A percentile compares a stretch with the other conserved stretches of the same genome.
Evolutionary conservation across 441 rosid species (phyloP).

Genomic region (Gossypium aridum): DNA sequence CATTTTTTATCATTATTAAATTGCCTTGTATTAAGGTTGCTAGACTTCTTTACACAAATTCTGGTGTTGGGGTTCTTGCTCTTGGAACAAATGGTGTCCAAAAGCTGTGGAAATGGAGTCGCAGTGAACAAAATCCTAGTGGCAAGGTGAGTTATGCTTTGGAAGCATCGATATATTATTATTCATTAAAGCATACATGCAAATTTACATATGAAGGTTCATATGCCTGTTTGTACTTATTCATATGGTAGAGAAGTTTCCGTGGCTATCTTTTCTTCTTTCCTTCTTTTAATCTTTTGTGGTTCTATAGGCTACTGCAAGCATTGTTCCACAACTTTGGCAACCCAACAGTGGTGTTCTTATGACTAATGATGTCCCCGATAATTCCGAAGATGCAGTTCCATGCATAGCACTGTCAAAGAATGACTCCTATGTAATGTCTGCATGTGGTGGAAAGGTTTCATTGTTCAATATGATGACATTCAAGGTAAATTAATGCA

Average conservation of each 20-base stretch:
- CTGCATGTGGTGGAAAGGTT: constrained; percentile 42
- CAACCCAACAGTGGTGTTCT: constrained; percentile 40
- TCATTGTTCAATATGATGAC: constrained; percentile 46
- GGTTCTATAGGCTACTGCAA: constrained; percentile 33
- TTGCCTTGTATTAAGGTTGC: constrained; percentile 23
- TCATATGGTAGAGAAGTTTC: not conserved
- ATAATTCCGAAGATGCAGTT: constrained; percentile 30
- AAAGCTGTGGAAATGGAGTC: constrained; percentile 40
- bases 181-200: not conserved
- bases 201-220: not conserved
- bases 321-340: constrained; percentile 33
- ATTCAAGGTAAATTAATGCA: constrained; percentile 27
- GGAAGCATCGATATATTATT: not conserved
- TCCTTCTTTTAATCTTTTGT: not conserved
- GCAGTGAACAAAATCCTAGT: constrained; percentile 30
- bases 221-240: not conserved
- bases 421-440: constrained; percentile 41
- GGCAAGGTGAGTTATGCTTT: constrained; percentile 25
- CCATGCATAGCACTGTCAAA: constrained; percentile 43
- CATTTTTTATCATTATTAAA: not conserved
- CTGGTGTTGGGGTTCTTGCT: constrained; percentile 33
- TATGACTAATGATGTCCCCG: constrained; percentile 35
- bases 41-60: constrained; percentile 37
- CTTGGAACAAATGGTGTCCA: constrained; percentile 40
- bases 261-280: constrained; percentile 3